Evolutionary conservation across 805 yeast genomes (phyloP).

Genomic region (Candida awuae): DNA sequence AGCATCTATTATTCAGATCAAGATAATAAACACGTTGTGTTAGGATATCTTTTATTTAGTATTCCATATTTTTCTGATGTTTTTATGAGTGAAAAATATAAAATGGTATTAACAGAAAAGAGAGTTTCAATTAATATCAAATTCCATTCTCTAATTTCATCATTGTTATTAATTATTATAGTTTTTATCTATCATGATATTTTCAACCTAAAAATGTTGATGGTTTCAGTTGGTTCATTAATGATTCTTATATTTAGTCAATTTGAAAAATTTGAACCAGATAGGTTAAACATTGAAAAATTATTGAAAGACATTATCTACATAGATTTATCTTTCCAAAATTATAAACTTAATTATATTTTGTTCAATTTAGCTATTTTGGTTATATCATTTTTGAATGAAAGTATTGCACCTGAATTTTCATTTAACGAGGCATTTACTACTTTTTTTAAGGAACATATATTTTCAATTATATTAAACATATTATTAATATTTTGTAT

Average conservation of each 20-base stretch:
- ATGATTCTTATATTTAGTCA: slow-evolving; percentile 25
- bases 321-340: slow-evolving; percentile 17
- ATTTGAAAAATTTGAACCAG: slow-evolving; percentile 17
- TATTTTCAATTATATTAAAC: slow-evolving; percentile 12
- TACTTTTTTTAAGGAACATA: slow-evolving; percentile 9
- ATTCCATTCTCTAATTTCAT: neutral
- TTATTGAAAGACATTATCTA: slow-evolving; percentile 17
- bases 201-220: slow-evolving; percentile 25
- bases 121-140: neutral
- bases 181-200: slow-evolving; percentile 10
- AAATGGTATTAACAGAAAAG: neutral
- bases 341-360: slow-evolving; percentile 21
- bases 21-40: neutral
- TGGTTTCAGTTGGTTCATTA: slow-evolving; percentile 26
- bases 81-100: neutral
- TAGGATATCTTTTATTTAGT: slow-evolving; percentile 8
- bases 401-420: slow-evolving; percentile 8
- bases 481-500: slow-evolving; percentile 12
- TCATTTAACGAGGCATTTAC: slow-evolving; percentile 1
- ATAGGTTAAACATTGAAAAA: slow-evolving; percentile 7
- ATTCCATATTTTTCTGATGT: slow-evolving; percentile 1
- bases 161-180: slow-evolving; percentile 9
- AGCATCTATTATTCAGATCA: slow-evolving; percentile 1
- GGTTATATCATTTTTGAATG: slow-evolving; percentile 12
- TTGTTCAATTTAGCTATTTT: slow-evolving; percentile 13